phyloP scores from a whole-genome alignment of 2,329 filamentous ascomycete genomes.

The Sarocladium oryzae region DNA sequence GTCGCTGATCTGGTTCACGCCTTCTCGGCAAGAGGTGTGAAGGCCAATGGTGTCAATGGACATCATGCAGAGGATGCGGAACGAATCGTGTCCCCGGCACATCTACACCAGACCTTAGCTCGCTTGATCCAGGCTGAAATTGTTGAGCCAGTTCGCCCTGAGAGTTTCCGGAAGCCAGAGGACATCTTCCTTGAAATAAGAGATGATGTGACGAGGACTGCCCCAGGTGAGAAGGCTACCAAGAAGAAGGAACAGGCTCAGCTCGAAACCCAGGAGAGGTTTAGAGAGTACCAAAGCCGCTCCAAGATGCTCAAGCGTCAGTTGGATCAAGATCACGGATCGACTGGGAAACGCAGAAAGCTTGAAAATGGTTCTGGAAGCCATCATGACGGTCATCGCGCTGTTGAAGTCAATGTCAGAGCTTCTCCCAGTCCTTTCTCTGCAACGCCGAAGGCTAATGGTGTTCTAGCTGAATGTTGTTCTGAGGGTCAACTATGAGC shows the following conservation, averaged over 20 bases:
- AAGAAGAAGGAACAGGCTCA: conserved; percentile 62
- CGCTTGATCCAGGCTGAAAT: conserved; percentile 59
- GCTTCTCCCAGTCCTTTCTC: conserved; percentile 14
- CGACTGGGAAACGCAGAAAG: conserved; percentile 46
- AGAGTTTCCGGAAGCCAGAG: conserved; percentile 53
- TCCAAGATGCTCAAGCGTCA: conserved; percentile 45
- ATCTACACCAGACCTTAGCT: conserved; percentile 44
- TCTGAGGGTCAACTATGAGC: conserved; percentile 77
- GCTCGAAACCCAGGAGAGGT: conserved; percentile 45
- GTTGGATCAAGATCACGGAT: conserved; percentile 35
- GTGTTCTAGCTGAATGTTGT: conserved; percentile 58
- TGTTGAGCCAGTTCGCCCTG: conserved; percentile 54
- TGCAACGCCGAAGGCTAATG: conserved; percentile 21
- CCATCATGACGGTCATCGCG: conserved; percentile 26
- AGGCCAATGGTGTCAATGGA: conserved; percentile 29
- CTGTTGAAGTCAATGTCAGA: conserved; percentile 10
- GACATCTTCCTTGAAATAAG: conserved; percentile 58
- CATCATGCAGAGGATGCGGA: conserved; percentile 23
- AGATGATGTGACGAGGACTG: conserved; percentile 49
- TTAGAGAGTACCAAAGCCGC: conserved; percentile 48
- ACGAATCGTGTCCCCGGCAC: conserved; percentile 37
- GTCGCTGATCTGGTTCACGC: conserved; percentile 63
- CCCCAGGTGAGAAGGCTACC: conserved; percentile 34
- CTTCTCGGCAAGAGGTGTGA: conserved; percentile 37
- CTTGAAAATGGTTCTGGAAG: conserved; percentile 38